These are phyloP conservation scores for Fusarium redolens DNA, from an alignment of 2,329 filamentous ascomycete species.

Conservation along the genomic window DNA sequence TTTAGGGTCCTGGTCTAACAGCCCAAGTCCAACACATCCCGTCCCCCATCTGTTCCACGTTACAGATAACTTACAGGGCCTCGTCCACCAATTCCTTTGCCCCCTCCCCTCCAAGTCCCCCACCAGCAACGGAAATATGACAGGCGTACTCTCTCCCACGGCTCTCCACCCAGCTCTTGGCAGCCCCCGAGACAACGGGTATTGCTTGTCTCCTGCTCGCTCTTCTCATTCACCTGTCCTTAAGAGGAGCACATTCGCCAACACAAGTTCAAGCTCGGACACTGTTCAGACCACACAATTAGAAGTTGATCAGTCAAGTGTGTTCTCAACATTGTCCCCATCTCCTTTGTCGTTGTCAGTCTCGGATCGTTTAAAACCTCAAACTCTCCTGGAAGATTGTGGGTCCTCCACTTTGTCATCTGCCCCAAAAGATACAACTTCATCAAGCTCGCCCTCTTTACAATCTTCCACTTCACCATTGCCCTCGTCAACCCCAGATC, in stretches of 20 bases:
- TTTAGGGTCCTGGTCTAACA: slow-evolving; percentile 16
- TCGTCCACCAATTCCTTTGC: slow-evolving; percentile 24
- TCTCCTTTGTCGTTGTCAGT: slow-evolving; percentile 25
- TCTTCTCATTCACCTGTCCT: slow-evolving; percentile 26
- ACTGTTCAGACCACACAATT: slow-evolving; percentile 9
- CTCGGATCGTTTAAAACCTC: slow-evolving; percentile 29
- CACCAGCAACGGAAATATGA: slow-evolving; percentile 42
- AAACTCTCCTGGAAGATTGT: slow-evolving; percentile 38
- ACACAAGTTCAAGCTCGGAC: slow-evolving; percentile 1
- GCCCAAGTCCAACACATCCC: slow-evolving; percentile 7
- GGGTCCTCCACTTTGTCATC: slow-evolving; percentile 38
- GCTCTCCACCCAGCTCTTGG: slow-evolving; percentile 64
- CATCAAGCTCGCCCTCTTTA: slow-evolving; percentile 4
- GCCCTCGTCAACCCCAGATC: slow-evolving; percentile 5
- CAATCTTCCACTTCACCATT: slow-evolving; percentile 18
- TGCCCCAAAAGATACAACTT: slow-evolving; percentile 17
- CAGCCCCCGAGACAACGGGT: slow-evolving; percentile 44
- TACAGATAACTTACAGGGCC: slow-evolving; percentile 1
- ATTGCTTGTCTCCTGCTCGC: slow-evolving; percentile 30
- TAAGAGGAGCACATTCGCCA: slow-evolving; percentile 37
- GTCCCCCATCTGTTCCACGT: slow-evolving; percentile 2
- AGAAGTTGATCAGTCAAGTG: slow-evolving; percentile 5
- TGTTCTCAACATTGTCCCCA: slow-evolving; percentile 6
- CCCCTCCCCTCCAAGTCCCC: slow-evolving; percentile 27
- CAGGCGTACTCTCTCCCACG: slow-evolving; percentile 54